Conservation (phyloP, 371 early-diverging fungal species). For the Zancudomyces culisetae region DNA sequence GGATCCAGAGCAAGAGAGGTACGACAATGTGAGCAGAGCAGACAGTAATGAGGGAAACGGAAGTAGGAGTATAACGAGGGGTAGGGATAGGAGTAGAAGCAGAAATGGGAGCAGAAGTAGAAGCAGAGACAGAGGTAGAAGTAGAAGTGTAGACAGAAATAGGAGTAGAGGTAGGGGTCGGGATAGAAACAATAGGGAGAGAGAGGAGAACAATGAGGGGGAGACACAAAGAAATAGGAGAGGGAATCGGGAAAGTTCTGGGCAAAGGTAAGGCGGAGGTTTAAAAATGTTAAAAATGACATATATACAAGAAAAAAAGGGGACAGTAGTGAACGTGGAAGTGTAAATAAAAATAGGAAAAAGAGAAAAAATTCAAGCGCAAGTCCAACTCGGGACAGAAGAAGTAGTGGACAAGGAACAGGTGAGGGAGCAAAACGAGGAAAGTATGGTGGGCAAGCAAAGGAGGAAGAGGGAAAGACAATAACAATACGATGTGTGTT, state of each 20-base stretch:
- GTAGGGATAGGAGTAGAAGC: not conserved
- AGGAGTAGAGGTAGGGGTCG: slow-evolving; percentile 5
- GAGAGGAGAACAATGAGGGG: not conserved
- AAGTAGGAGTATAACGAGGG: slow-evolving; percentile 7
- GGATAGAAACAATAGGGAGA: slow-evolving; percentile 4
- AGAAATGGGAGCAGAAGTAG: slow-evolving; percentile 5
- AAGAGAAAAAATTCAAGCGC: not conserved
- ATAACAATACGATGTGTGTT: slow-evolving; percentile 21
- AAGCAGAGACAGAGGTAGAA: slow-evolving; percentile 5
- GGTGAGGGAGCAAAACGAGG: not conserved
- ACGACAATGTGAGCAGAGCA: slow-evolving; percentile 7
- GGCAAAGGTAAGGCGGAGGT: too few relatives aligned
- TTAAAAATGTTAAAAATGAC: too few relatives aligned
- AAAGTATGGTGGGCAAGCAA: not conserved
- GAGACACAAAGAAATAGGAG: slow-evolving; percentile 4
- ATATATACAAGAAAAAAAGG: too few relatives aligned
- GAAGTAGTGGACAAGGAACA: not conserved
- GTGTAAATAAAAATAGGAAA: slow-evolving; percentile 4
- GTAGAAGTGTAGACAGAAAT: slow-evolving; percentile 7
- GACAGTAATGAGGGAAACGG: slow-evolving; percentile 6
- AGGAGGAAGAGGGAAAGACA: slow-evolving; percentile 8
- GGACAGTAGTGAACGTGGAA: too few relatives aligned
- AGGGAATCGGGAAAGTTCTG: too few relatives aligned
- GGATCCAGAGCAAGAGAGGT: not conserved
- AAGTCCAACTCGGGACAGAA: not conserved